phyloP scores from a whole-genome alignment of 169 alveolate genomes.

The Ichthyophthirius multifiliis region DNA sequence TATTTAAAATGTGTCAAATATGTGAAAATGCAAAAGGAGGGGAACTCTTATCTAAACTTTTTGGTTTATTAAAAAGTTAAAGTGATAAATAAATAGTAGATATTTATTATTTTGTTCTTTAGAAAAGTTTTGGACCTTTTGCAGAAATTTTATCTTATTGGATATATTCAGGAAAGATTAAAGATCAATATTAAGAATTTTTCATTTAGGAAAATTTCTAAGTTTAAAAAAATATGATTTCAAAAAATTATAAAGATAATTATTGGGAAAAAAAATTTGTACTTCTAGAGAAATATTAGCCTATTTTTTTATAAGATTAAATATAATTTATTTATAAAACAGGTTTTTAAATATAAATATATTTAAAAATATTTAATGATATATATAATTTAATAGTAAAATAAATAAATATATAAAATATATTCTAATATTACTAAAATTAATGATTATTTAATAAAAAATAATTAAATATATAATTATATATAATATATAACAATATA shows the following conservation, averaged over 20 bases:
- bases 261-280: conserved; percentile 77
- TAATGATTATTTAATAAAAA: too few species aligned
- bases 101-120: conserved; percentile 66
- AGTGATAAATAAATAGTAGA: conserved; percentile 64
- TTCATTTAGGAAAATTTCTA: conserved; percentile 62
- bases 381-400: too few species aligned
- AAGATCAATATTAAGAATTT: conserved; percentile 79
- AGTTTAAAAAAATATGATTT: conserved; percentile 59
- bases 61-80: conserved; percentile 58
- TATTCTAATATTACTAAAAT: too few species aligned
- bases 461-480: too few species aligned
- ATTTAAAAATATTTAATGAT: too few species aligned
- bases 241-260: conserved; percentile 64
- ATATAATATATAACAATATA: too few species aligned
- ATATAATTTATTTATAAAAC: conserved; percentile 66
- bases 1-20: conserved; percentile 61
- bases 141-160: conserved; percentile 71
- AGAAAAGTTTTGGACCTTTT: conserved; percentile 72
- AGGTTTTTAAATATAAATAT: conserved; percentile 75
- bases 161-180: conserved; percentile 74
- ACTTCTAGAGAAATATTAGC: conserved; percentile 63
- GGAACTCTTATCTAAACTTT: conserved; percentile 67
- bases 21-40: conserved; percentile 68
- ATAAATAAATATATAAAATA: too few species aligned
- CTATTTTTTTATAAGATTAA: conserved; percentile 59